A percentile compares a stretch with the other conserved stretches of the same genome.
phyloP scores from a whole-genome alignment of 345 rosid genomes.

The Nephelium lappaceum region DNA sequence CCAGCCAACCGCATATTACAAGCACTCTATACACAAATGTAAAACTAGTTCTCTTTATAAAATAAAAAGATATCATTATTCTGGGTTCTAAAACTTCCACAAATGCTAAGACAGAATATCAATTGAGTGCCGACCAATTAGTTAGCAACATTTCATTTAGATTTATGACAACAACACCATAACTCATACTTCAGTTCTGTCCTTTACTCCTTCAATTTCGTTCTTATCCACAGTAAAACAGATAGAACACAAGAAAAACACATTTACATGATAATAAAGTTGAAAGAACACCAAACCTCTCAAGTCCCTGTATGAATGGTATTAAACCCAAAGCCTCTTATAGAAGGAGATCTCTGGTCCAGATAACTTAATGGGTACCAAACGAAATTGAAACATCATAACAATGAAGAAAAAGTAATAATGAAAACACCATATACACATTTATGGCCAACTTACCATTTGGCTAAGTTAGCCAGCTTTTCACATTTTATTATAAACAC shows the following conservation, averaged over 20 bases:
- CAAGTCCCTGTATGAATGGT: neutral
- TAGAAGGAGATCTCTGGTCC: neutral
- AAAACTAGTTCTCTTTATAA: conserved; percentile 1
- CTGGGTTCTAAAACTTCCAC: neutral
- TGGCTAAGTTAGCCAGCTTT: neutral
- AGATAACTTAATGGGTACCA: neutral
- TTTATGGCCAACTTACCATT: too few species aligned
- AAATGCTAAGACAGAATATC: neutral
- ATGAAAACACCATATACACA: neutral
- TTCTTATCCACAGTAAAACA: neutral
- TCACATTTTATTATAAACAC: neutral
- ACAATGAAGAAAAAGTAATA: neutral
- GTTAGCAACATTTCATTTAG: neutral
- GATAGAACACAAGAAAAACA: neutral
- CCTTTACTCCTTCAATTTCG: neutral
- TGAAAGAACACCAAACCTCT: neutral
- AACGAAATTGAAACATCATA: neutral
- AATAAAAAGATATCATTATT: conserved; percentile 1
- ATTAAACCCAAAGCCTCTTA: neutral
- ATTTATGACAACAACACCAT: neutral
- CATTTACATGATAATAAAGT: neutral
- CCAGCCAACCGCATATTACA: conserved; percentile 84
- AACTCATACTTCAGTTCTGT: neutral
- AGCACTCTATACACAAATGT: conserved; percentile 59
- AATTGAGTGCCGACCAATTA: neutral